Evolutionary conservation across 2,329 filamentous ascomycete species (phyloP), one percentile per base, ranked within the genome.

Genomic region (Venturia aucupariae): DNA sequence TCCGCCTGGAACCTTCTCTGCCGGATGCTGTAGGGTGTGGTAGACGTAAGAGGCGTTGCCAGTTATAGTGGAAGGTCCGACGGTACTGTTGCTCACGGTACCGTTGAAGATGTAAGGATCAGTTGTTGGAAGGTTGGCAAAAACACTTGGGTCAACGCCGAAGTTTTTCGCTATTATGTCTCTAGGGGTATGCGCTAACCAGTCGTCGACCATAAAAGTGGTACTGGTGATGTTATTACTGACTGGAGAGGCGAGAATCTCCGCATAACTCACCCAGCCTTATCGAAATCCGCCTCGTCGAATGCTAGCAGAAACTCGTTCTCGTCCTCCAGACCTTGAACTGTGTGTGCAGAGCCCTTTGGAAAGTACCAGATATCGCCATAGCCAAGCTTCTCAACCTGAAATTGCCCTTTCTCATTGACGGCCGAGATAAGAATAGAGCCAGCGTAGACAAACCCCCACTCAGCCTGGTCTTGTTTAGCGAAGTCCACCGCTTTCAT

Each of bases 331-430:
- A 89, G 77, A 0, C 84, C 84, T 69, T 89, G 86, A 0, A 88
- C 75, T 0, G 84, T 84, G 62, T 89, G 86, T 0, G 84, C 83
- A 3, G 79, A 78, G 3, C 86, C 86, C 71, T 87, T 86, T 38
- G 86, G 86, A 68, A 88, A 87, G 71, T 88, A 88, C 84, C 85
- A 88, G 59, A 87, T 82, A 66, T 88, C 86, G 19, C 86, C 85
- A 59, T 81, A 84, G 60, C 79, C 79, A 15, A 87, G 80, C 65
- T 78, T 80, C 65, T 84, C 81, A 32, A 79, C 76, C 69, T 84
- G 77, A 69, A 83, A 81, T 60, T 79, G 72, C 39, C 86, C 86
- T 41, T 84, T 75, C 70, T 88, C 83, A 66, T 88, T 83, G 4
- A 88, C 85, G 0, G 83, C 84, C 1, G 83, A 84, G 27, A 88